Evolutionary conservation across 352 stramenopile species (phyloP), one percentile per base, ranked within the genome.

Genomic region (Phytophthora nicotianae): DNA sequence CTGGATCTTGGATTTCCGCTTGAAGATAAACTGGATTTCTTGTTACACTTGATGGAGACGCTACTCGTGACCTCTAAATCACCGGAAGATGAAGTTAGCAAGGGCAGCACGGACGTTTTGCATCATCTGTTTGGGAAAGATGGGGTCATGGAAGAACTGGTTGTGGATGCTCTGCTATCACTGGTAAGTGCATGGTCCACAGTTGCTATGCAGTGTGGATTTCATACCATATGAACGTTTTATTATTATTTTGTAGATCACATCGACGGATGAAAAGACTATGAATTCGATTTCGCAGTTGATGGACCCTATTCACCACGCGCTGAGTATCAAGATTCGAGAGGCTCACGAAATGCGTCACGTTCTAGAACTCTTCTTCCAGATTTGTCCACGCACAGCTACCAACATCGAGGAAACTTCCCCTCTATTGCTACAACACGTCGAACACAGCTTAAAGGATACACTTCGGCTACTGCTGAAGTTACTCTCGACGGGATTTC

Each of bases 301-400:
- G 14, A 77, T 93, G 66, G 74, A 79, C 26, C 70, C 78, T 20
- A 74, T 95, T 17, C 81, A 93, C 27, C 57, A 75, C 43, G 73
- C 79, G n/a, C 70, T 93, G 3, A 76, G 83, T 38, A 72, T 74
- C 32, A 92, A 92, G 50, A 87, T 95, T 10, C 68, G 73, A 14
- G 71, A 86, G 32, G 86, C 81, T 2, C 89, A 93, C 53, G 74
- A 90, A 55, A 90, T 95, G 81, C 74, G 74, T 35, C 81, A 93
- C 50, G 73, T 92, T 35, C 69, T 92, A 27, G 62, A 77, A 14
- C 75, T 92, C 9, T 94, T 96, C 32, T 75, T 87, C 27, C 53
- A 81, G n/a, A 90, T 90, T 23, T 91, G 85, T 32, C 80, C 76
- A 14, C 75, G 78, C 1, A 90, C 81, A n/a, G 81, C 78, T 4